A percentile compares a stretch with the other conserved stretches of the same genome.
Evolutionary conservation across 495 filamentous ascomycete genomes (phyloP).

Genomic region (Talaromyces liani): DNA sequence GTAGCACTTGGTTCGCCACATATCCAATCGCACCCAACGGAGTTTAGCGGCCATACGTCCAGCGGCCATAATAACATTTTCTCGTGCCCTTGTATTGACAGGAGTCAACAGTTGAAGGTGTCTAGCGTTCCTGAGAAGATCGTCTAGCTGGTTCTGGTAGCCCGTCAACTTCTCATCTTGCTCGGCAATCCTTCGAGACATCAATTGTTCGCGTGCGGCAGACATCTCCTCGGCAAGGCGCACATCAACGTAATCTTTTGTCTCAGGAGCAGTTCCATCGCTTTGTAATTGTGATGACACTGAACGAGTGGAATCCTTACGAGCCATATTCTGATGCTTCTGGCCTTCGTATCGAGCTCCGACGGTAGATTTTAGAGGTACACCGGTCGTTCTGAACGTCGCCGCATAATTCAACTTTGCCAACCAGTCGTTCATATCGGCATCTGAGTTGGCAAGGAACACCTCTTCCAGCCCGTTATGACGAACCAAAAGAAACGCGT

Average conservation of each 20-base stretch:
- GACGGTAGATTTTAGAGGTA: constrained; percentile 80
- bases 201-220: constrained; percentile 69
- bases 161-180: constrained; percentile 70
- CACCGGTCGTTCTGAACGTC: constrained; percentile 85
- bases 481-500: constrained; percentile 87
- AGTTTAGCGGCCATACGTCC: constrained; percentile 81
- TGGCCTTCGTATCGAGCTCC: constrained; percentile 82
- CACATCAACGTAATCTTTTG: constrained; percentile 54
- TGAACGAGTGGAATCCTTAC: constrained; percentile 51
- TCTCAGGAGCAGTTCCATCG: constrained; percentile 17
- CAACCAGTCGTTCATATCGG: constrained; percentile 95
- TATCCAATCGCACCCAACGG: constrained; percentile 88
- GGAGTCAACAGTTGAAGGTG: constrained; percentile 86
- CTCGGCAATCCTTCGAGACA: constrained; percentile 75
- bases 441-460: constrained; percentile 80
- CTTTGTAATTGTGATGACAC: constrained; percentile 19
- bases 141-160: constrained; percentile 71
- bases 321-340: constrained; percentile 61
- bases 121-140: constrained; percentile 80
- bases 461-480: constrained; percentile 85
- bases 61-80: constrained; percentile 77
- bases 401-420: constrained; percentile 95
- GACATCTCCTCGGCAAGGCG: constrained; percentile 80
- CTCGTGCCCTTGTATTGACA: constrained; percentile 76
- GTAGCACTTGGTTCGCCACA: constrained; percentile 88